phyloP scores from a whole-genome alignment of 106 monocot genomes.

The Apostasia ramifera region DNA sequence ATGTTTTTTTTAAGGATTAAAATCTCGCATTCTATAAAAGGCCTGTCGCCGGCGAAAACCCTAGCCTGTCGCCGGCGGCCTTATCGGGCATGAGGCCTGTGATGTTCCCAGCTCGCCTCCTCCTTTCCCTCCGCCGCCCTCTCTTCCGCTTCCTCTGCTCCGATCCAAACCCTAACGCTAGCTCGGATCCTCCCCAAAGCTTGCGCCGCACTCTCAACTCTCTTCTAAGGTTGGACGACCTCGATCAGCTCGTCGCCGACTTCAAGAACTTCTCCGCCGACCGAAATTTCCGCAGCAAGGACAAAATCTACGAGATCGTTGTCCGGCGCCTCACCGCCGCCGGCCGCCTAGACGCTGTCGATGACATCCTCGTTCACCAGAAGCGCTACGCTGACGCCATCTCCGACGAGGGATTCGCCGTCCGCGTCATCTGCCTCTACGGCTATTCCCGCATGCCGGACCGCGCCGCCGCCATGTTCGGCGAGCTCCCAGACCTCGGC shows the following conservation, averaged over 20 bases:
- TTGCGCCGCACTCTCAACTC: neutral
- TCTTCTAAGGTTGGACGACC: conserved; percentile 14
- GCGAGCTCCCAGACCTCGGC: conserved; percentile 19
- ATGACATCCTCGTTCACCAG: conserved; percentile 23
- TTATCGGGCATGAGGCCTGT: too few species aligned
- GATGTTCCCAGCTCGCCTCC: conserved; percentile 14
- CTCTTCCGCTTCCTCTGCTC: conserved; percentile 14
- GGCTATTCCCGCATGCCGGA: conserved; percentile 28
- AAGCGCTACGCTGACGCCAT: conserved; percentile 13
- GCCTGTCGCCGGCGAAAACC: too few species aligned
- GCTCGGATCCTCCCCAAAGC: conserved; percentile 4
- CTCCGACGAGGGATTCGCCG: conserved; percentile 38
- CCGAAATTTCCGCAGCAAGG: conserved; percentile 15
- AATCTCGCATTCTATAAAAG: too few species aligned
- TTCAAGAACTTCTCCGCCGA: conserved; percentile 16
- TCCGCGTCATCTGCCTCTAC: conserved; percentile 50
- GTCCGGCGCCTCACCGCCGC: conserved; percentile 40
- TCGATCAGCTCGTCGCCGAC: conserved; percentile 17
- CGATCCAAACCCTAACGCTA: neutral
- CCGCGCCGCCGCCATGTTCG: conserved; percentile 34
- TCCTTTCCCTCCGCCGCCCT: conserved; percentile 16
- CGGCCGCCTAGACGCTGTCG: conserved; percentile 27
- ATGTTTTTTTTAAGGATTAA: too few species aligned
- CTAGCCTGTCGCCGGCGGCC: too few species aligned
- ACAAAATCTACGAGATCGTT: conserved; percentile 22